Evolutionary conservation across 345 rosid species (phyloP).

Genomic region (Pseudoturritis turrita): DNA sequence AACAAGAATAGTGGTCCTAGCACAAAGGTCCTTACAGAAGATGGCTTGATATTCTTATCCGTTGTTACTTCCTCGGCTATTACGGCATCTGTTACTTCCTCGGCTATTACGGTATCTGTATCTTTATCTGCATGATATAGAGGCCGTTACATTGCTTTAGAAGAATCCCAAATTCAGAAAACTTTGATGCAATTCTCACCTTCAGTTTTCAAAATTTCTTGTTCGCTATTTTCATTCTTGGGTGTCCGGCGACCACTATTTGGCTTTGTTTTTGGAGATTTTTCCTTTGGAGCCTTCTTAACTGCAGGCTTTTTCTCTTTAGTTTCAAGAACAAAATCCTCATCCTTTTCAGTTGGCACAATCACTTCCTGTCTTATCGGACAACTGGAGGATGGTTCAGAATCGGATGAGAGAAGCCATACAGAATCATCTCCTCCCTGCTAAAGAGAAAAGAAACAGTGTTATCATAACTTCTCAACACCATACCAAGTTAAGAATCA

Average conservation of each 20-base stretch:
- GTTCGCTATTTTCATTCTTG: constrained; percentile 33
- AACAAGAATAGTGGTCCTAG: constrained; percentile 1
- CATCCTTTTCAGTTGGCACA: constrained; percentile 32
- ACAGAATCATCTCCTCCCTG: constrained; percentile 36
- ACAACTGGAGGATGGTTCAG: constrained; percentile 53
- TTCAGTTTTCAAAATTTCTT: constrained; percentile 31
- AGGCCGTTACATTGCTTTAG: neutral
- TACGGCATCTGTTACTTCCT: constrained; percentile 37
- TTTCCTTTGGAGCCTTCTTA: constrained; percentile 47
- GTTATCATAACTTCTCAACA: neutral
- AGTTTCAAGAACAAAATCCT: constrained; percentile 31
- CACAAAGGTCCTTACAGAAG: constrained; percentile 51
- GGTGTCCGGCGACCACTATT: constrained; percentile 27
- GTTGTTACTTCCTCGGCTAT: constrained; percentile 43
- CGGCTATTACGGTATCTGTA: constrained; percentile 36
- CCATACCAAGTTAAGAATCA: neutral
- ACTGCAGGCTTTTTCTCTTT: constrained; percentile 27
- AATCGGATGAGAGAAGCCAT: constrained; percentile 63
- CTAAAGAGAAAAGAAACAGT: neutral
- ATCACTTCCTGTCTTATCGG: constrained; percentile 12
- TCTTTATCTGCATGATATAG: constrained; percentile 43
- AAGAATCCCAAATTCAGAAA: neutral
- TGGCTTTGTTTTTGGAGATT: constrained; percentile 40
- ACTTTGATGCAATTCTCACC: constrained; percentile 32
- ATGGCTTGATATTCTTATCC: constrained; percentile 48